Percentiles rank a stretch among this genome's conserved stretches.
phyloP scores from a whole-genome alignment of 2,329 filamentous ascomycete species.

The Tympanopsis confertula region DNA sequence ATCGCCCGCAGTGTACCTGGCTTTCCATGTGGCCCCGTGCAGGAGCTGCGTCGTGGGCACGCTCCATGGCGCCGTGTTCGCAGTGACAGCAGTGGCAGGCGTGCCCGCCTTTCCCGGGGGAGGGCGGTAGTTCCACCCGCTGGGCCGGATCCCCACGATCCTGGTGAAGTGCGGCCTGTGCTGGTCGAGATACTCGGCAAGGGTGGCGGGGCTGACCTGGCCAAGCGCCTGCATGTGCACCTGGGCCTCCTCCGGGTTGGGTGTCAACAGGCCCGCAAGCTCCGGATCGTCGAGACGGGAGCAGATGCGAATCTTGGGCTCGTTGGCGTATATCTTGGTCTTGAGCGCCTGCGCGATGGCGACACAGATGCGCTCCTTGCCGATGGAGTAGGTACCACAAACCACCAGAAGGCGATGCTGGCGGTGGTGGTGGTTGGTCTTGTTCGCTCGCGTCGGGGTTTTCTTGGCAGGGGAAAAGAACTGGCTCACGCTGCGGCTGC shows the following conservation, averaged over 20 bases:
- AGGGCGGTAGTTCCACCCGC: slow-evolving; percentile 85
- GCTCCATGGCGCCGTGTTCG: slow-evolving; percentile 33
- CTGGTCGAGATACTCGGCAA: slow-evolving; percentile 75
- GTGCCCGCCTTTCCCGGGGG: slow-evolving; percentile 40
- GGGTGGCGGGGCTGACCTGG: slow-evolving; percentile 82
- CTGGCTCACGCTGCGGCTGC: slow-evolving; percentile 33
- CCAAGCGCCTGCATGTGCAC: slow-evolving; percentile 96
- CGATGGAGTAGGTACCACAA: slow-evolving; percentile 94
- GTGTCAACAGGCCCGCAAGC: slow-evolving; percentile 65
- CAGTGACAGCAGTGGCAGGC: slow-evolving; percentile 41
- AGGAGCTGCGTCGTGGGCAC: slow-evolving; percentile 38
- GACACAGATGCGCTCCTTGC: slow-evolving; percentile 90
- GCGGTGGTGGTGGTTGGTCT: slow-evolving; percentile 15
- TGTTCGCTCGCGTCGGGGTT: slow-evolving; percentile 8
- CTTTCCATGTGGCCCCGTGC: slow-evolving; percentile 60
- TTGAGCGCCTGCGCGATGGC: slow-evolving; percentile 78
- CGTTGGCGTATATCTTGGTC: slow-evolving; percentile 79
- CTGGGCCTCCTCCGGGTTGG: slow-evolving; percentile 72
- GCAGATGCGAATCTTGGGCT: slow-evolving; percentile 75
- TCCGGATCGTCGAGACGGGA: slow-evolving; percentile 76
- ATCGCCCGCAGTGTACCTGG: slow-evolving; percentile 59
- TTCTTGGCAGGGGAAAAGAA: slow-evolving; percentile 25
- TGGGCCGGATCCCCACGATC: slow-evolving; percentile 82
- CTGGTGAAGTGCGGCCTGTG: slow-evolving; percentile 75
- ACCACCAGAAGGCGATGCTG: slow-evolving; percentile 72